phyloP scores from a whole-genome alignment of 1,284 basidiomycete species.

The Fomitopsis betulina region DNA sequence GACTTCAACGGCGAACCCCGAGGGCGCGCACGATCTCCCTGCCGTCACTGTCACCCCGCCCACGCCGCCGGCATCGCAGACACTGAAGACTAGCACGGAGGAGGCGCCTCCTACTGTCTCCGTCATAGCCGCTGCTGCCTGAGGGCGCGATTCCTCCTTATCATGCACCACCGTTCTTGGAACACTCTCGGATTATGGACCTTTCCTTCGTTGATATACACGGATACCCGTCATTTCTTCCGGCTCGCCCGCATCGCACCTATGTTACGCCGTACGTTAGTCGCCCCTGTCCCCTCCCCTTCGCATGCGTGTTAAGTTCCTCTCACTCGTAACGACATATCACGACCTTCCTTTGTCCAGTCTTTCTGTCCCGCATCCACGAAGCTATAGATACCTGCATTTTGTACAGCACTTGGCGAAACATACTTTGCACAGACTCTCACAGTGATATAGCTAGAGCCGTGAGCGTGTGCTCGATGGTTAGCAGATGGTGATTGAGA shows the following conservation, averaged over 20 bases:
- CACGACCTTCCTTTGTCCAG: background rate
- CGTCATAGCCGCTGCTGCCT: background rate
- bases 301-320: background rate
- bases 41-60: constrained; percentile 25
- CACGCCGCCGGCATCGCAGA: constrained; percentile 22
- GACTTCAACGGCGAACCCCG: constrained; percentile 11
- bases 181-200: background rate
- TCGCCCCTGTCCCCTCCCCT: background rate
- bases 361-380: background rate
- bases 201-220: background rate
- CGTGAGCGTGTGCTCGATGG: background rate
- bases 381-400: background rate
- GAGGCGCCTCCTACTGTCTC: background rate
- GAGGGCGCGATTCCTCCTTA: background rate
- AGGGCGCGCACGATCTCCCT: constrained; percentile 16
- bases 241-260: background rate
- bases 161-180: background rate
- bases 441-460: too few species aligned
- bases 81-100: constrained; percentile 4
- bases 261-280: background rate
- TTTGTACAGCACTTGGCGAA: background rate
- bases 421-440: background rate
- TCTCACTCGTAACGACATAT: background rate
- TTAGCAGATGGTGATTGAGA: background rate
- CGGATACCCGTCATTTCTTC: background rate